phyloP scores from a whole-genome alignment of 164 flowering plant genomes.

The Liquidambar formosana region DNA sequence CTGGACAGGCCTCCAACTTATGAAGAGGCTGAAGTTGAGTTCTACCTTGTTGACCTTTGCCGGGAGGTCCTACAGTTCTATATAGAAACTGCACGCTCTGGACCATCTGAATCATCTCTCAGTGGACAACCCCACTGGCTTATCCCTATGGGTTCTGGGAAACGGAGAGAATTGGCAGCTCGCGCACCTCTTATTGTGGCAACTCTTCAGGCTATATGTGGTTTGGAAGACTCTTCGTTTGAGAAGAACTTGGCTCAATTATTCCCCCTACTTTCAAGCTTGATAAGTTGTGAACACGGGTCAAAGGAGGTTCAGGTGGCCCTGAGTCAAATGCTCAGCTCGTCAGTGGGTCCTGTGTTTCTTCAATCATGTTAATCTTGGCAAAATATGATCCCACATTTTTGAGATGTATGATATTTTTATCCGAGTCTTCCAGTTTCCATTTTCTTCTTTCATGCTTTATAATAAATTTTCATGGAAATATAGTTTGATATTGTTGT shows the following conservation, averaged over 20 bases:
- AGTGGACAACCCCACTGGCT: conserved; percentile 43
- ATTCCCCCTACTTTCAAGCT: conserved; percentile 76
- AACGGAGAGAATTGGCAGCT: conserved; percentile 82
- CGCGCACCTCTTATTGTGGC: conserved; percentile 86
- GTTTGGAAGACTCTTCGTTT: conserved; percentile 58
- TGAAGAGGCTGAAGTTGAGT: conserved; percentile 65
- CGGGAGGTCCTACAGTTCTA: conserved; percentile 77
- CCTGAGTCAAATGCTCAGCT: conserved; percentile 75
- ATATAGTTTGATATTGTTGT: conserved; percentile 48
- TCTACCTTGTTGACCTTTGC: conserved; percentile 71
- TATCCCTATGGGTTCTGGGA: conserved; percentile 88
- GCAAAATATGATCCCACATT: conserved; percentile 14
- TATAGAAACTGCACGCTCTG: conserved; percentile 48
- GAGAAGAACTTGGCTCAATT: conserved; percentile 60
- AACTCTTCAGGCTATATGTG: conserved; percentile 76
- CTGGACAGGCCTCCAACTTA: conserved; percentile 48
- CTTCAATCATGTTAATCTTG: conserved; percentile 78
- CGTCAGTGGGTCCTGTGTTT: conserved; percentile 79
- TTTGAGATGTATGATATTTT: conserved; percentile 47
- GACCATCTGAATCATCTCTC: conserved; percentile 38
- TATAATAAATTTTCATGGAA: conserved; percentile 26
- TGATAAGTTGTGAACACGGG: conserved; percentile 95
- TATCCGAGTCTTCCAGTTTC: conserved; percentile 17
- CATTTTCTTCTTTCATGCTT: conserved; percentile 11
- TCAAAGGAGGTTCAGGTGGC: conserved; percentile 88